A percentile compares a stretch with the other conserved stretches of the same genome.
phyloP scores from a whole-genome alignment of 805 yeast genomes.

The Kodamaea neixiangensis region DNA sequence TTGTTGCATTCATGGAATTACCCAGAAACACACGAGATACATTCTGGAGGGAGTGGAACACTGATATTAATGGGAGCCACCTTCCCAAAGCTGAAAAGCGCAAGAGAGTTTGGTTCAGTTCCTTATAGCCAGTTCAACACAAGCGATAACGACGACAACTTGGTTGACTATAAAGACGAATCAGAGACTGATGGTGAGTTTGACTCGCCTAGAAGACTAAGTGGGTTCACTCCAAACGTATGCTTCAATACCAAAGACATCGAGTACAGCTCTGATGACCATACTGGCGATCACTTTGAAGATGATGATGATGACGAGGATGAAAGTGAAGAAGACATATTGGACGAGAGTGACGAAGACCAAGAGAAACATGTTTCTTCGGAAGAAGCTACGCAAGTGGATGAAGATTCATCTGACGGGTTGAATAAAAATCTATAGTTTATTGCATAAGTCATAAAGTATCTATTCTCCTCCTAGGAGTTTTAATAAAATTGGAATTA shows the following conservation, averaged over 20 bases:
- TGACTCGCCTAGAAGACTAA: neutral
- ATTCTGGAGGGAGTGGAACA: neutral
- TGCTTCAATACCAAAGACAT: neutral
- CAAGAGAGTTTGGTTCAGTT: neutral
- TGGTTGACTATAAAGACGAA: constrained; percentile 9
- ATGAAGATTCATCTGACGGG: constrained; percentile 1
- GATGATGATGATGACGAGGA: constrained; percentile 10
- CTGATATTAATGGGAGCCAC: neutral
- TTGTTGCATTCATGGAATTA: constrained; percentile 1
- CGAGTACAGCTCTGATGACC: neutral
- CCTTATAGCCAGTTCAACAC: constrained; percentile 8
- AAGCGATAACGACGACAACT: constrained; percentile 15
- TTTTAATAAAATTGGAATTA: constrained; percentile 28
- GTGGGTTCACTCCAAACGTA: neutral
- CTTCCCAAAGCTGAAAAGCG: neutral
- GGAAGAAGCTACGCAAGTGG: constrained; percentile 6
- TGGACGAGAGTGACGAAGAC: neutral
- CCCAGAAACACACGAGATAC: neutral
- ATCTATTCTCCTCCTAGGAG: constrained; percentile 18
- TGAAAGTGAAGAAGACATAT: constrained; percentile 6
- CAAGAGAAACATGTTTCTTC: neutral
- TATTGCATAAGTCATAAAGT: neutral
- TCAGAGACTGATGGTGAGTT: constrained; percentile 5
- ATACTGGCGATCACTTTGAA: constrained; percentile 1
- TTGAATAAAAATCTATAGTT: neutral